Evolutionary conservation across 345 rosid genomes (phyloP).

Genomic region (Litchi chinensis): DNA sequence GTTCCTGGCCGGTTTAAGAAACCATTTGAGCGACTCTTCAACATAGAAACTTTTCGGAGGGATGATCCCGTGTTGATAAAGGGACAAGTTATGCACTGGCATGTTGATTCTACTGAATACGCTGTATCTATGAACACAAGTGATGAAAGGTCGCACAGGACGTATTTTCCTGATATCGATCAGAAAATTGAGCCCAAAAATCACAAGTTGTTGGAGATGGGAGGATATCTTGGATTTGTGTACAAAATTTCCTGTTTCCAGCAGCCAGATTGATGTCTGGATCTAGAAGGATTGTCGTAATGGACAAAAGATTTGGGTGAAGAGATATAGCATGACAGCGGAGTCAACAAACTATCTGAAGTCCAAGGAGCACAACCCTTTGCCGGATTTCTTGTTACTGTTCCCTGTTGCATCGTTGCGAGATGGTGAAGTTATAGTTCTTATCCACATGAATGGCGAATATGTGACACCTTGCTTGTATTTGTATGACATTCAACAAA

Average conservation of each 20-base stretch:
- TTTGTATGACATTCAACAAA: constrained; percentile 10
- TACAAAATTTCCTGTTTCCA: neutral
- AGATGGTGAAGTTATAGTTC: constrained; percentile 13
- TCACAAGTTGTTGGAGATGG: constrained; percentile 4
- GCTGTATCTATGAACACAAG: constrained; percentile 22
- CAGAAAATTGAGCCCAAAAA: too few relatives aligned
- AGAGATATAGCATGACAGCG: constrained; percentile 10
- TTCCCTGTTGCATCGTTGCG: neutral
- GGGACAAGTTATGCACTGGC: constrained; percentile 16
- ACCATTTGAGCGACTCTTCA: neutral
- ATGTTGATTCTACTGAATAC: neutral
- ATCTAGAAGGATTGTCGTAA: constrained; percentile 15
- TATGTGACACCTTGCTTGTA: neutral
- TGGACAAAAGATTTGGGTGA: constrained; percentile 15
- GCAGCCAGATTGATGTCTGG: constrained; percentile 15
- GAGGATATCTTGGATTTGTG: constrained; percentile 8
- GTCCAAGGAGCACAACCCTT: neutral
- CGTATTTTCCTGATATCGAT: neutral
- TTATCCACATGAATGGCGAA: neutral
- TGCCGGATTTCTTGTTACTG: neutral
- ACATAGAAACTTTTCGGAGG: neutral
- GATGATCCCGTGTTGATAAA: constrained; percentile 5
- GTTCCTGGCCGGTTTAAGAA: constrained; percentile 17
- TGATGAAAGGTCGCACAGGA: constrained; percentile 7
- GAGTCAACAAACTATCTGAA: neutral